These are phyloP conservation scores for Lunasporangiospora selenospora DNA, from an alignment of 192 early-diverging fungal genomes.

Conservation along the genomic window DNA sequence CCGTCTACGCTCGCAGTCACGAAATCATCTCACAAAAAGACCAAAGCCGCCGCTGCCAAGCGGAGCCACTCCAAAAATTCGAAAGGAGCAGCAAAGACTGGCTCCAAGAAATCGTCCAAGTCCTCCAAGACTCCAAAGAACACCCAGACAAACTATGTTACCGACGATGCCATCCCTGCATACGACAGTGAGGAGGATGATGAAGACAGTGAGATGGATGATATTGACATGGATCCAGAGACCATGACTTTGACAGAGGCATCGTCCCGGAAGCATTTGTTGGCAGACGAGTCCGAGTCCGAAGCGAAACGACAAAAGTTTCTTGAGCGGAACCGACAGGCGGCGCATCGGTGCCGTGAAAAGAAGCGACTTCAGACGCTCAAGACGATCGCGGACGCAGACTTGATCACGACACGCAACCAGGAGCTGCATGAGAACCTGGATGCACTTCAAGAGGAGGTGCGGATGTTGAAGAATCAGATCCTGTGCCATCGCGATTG, in stretches of 20 bases:
- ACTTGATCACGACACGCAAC: constrained; percentile 37
- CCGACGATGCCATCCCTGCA: no score
- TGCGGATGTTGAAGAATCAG: constrained; percentile 40
- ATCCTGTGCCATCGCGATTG: constrained; percentile 45
- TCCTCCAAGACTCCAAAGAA: no score
- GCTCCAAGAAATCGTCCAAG: no score
- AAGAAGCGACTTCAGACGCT: constrained; percentile 43
- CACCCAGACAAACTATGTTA: no score
- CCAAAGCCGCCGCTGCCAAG: no score
- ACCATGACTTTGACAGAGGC: constrained; percentile 1
- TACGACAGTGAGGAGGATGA: no score
- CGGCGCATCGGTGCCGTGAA: constrained; percentile 36
- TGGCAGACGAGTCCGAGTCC: constrained; percentile 19
- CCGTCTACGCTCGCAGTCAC: no score
- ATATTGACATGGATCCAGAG: no score
- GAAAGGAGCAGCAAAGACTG: no score
- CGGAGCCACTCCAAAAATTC: no score
- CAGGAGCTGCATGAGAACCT: constrained; percentile 27
- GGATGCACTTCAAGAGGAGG: constrained; percentile 35
- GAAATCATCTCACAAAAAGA: no score
- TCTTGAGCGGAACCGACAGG: constrained; percentile 48
- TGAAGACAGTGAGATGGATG: no score
- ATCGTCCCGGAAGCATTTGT: constrained; percentile 15
- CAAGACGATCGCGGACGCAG: constrained; percentile 41
- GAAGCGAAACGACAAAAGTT: constrained; percentile 48